phyloP scores from a whole-genome alignment of 345 rosid species.

The Mallotus nudiflorus region DNA sequence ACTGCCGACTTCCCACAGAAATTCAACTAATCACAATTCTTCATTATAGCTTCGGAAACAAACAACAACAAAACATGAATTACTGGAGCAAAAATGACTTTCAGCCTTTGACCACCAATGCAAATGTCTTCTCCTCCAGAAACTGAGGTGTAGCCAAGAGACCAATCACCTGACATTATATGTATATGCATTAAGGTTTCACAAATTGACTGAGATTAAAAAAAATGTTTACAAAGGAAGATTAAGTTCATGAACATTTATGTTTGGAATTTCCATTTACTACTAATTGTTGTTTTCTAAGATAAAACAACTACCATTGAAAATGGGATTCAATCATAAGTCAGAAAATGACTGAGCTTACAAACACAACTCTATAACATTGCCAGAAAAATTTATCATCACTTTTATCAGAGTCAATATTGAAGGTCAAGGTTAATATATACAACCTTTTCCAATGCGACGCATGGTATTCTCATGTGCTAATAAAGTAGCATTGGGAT shows the following conservation, averaged over 20 bases:
- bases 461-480: conserved; percentile 75
- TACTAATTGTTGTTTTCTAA: neutral
- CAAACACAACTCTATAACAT: neutral
- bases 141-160: conserved; percentile 59
- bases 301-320: neutral
- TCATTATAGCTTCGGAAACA: neutral
- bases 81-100: conserved; percentile 75
- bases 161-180: conserved; percentile 65
- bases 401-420: neutral
- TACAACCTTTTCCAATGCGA: conserved; percentile 61
- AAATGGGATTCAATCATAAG: neutral
- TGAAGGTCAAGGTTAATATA: neutral
- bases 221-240: neutral
- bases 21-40: neutral
- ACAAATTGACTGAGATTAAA: conserved; percentile 7
- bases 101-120: conserved; percentile 74
- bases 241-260: neutral
- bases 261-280: neutral
- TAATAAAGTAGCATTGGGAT: conserved; percentile 60
- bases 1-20: no score
- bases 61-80: neutral
- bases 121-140: conserved; percentile 75
- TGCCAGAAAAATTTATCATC: neutral
- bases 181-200: conserved; percentile 18
- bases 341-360: neutral